Evolutionary conservation across 2,329 filamentous ascomycete species (phyloP), one percentile per base, ranked within the genome.

Genomic region (Penicillium sp.): DNA sequence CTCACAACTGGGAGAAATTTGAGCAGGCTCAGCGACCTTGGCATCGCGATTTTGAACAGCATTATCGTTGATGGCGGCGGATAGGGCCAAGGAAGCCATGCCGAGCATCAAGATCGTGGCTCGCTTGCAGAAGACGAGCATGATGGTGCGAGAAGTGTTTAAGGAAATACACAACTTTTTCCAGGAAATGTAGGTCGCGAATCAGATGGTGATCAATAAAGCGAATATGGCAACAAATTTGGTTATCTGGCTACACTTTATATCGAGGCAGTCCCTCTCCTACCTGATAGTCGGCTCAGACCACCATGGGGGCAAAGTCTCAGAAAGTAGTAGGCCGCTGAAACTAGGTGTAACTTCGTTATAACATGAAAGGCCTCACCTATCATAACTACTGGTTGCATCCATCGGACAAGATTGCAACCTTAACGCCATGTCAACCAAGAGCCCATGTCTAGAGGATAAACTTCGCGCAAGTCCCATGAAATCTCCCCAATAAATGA

Each of bases 341-440:
- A 31, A n/a, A 38, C 31, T 18, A 21, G 41, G 38, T 23, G 26
- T 29, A 39, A 18, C 46, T 41, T 41, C 46, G 28, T 9, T 16
- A 10, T 15, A 38, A 23, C 18, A 28, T 43, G 36, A 36, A 6
- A 2, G 26, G 15, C 5, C 31, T 36, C 8, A n/a, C 21, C 21
- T 26, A 38, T 36, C 12, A 44, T 29, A 18, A n/a, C 15, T 7
- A 46, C 45, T 28, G 28, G 53, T 58, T 56, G 47, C 53, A 60
- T 43, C 33, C 24, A 47, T n/a, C 21, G 6, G 21, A 21, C 24
- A 12, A 15, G 28, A 16, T 41, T 56, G 52, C 38, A 56, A 59
- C 49, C 52, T 41, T 51, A 24, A 29, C 33, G 3, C 6, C 41
- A 39, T 45, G n/a, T 26, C n/a, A 13, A 45, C 45, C 10, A 45